Base-by-base conservation (phyloP, 169 alveolate genomes). In the Eimeria falciformis region DNA sequence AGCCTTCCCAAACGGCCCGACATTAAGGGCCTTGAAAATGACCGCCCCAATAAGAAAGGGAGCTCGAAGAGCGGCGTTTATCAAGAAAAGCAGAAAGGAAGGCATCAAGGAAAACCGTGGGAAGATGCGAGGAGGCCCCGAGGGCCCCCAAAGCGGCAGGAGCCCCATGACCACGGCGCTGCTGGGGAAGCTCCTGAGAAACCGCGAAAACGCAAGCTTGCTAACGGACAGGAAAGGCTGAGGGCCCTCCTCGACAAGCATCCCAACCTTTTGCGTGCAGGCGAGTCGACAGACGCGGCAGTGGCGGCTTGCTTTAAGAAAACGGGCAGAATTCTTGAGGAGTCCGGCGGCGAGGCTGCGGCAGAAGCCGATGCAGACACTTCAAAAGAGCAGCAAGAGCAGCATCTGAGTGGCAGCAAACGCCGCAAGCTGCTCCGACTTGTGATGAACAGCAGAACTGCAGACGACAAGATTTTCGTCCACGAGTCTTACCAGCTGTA, bases 281-380 rank as follows among this genome's bases (percentile, higher is more conserved):
- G 75, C 12, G 75, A 62, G 75, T 21, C 75, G 12, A 29, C 75
- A 17, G 75, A 62, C 75, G 75, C 75, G 7, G 75, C 75, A 62
- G 75, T 62, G 23, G 75, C 75, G 6, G 75, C 75, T 14, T 62
- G 75, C 75, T 62, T 62, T 25, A 62, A 62, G 37, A 62, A 62
- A 17, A 29, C 75, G 1, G 75, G 75, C 23, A 62, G 25, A 2
- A 9, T 23, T 23, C 3, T 1, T 11, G 29, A 62, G 29, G 75
- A 1, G 43, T 2, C 43, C 25, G 75, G 43, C 12, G 40, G 40
- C 25, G 3, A n/a, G 1, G 37, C 17, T 14, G 23, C 40, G 40
- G 37, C 75, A 9, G 75, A 62, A n/a, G 4, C 17, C 75, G 75
- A 62, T 9, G 37, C 75, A 25, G 75, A 5, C 37, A 9, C 37